A percentile compares a stretch with the other conserved stretches of the same genome.
Conservation (phyloP, 2,329 filamentous ascomycete genomes). For the Leptoxyphium fumago region DNA sequence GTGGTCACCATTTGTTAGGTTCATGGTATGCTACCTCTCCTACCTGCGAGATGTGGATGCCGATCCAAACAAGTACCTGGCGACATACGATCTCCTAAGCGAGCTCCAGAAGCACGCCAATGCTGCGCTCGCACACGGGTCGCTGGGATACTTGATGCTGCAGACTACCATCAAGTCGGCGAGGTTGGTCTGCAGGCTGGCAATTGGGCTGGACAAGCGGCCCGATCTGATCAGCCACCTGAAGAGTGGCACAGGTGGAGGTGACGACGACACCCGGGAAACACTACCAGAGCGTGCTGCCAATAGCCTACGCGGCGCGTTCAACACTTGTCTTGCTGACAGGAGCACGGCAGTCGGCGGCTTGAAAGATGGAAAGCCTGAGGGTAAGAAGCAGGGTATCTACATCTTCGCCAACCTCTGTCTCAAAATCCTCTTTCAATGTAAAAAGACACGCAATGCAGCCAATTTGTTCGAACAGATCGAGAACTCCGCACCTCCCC, state of each 20-base stretch:
- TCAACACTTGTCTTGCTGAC: constrained; percentile 79
- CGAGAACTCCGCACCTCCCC: constrained; percentile 63
- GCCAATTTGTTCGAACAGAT: constrained; percentile 86
- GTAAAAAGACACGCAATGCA: constrained; percentile 66
- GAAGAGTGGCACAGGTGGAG: constrained; percentile 28
- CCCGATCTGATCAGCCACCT: constrained; percentile 62
- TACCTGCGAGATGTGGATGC: constrained; percentile 74
- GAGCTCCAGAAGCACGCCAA: constrained; percentile 69
- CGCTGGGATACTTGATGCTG: constrained; percentile 67
- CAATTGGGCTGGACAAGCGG: constrained; percentile 67
- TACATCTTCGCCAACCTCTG: constrained; percentile 89
- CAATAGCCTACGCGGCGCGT: constrained; percentile 79
- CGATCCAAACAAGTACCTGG: constrained; percentile 57
- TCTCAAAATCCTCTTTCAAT: constrained; percentile 77
- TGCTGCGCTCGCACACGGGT: constrained; percentile 64
- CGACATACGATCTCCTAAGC: constrained; percentile 61
- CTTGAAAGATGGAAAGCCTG: constrained; percentile 44
- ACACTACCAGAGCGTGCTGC: constrained; percentile 78
- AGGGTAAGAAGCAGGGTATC: constrained; percentile 75
- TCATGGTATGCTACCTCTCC: constrained; percentile 66
- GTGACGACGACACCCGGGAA: constrained; percentile 54
- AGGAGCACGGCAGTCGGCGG: constrained; percentile 44
- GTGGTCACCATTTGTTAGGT: constrained; percentile 65
- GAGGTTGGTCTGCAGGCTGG: constrained; percentile 63
- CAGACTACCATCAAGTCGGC: constrained; percentile 73